These are phyloP conservation scores for Nemania serpens DNA, from an alignment of 2,329 filamentous ascomycete genomes.

Conservation along the genomic window DNA sequence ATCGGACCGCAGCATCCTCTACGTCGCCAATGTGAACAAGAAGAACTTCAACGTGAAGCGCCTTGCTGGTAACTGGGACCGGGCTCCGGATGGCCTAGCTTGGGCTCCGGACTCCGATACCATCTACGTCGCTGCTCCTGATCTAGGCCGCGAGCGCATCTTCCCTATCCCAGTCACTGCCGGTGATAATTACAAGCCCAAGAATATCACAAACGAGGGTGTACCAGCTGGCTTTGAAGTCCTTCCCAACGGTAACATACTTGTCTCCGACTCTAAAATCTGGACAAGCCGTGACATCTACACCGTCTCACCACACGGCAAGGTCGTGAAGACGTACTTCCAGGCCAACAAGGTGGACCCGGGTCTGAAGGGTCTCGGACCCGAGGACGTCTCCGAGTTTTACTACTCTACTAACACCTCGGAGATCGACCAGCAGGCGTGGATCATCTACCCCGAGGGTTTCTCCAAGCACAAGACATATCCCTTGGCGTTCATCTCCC, in stretches of 20 bases:
- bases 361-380: conserved; percentile 40
- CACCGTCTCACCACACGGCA: conserved; percentile 36
- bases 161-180: conserved; percentile 41
- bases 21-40: conserved; percentile 52
- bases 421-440: conserved; percentile 41
- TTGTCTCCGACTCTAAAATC: conserved; percentile 44
- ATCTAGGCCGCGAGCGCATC: conserved; percentile 40
- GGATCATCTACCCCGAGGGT: conserved; percentile 41
- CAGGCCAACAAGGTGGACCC: conserved; percentile 44
- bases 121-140: conserved; percentile 40
- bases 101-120: conserved; percentile 40
- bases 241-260: conserved; percentile 36
- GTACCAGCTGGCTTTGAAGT: conserved; percentile 37
- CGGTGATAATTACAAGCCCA: conserved; percentile 38
- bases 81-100: conserved; percentile 34
- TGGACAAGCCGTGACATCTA: conserved; percentile 45
- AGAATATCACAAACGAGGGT: conserved; percentile 43
- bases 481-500: conserved; percentile 58
- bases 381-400: conserved; percentile 43
- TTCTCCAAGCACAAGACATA: conserved; percentile 51
- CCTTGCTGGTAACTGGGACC: conserved; percentile 42
- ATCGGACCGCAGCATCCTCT: conserved; percentile 44
- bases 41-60: conserved; percentile 47
- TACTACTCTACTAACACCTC: conserved; percentile 43
- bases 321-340: conserved; percentile 40